Evolutionary conservation across 345 rosid species (phyloP).

Genomic region (Bruguiera parviflora): DNA sequence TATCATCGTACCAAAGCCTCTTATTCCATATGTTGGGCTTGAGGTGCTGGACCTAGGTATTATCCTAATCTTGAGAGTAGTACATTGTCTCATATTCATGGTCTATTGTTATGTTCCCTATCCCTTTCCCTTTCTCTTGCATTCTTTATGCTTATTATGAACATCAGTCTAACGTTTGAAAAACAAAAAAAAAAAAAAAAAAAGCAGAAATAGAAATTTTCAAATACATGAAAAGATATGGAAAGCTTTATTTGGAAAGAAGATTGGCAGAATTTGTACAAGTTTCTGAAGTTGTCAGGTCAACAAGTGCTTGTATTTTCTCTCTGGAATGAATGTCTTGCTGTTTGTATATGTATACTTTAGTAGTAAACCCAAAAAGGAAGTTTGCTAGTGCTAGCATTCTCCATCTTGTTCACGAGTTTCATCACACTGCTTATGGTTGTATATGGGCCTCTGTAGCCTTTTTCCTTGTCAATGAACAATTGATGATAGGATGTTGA

Average conservation of each 20-base stretch:
- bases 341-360: too few relatives aligned
- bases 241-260: background rate
- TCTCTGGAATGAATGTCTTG: background rate
- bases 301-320: background rate
- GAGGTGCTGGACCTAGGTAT: slow-evolving; percentile 85
- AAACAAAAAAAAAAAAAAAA: too few relatives aligned
- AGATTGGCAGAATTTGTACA: background rate
- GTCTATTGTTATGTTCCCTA: background rate
- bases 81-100: too few relatives aligned
- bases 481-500: too few relatives aligned
- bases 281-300: background rate
- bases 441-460: too few relatives aligned
- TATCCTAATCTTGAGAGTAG: slow-evolving; percentile 7
- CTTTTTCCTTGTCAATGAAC: too few relatives aligned
- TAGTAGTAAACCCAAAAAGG: too few relatives aligned
- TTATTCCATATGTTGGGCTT: slow-evolving; percentile 69
- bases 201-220: background rate
- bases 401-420: too few relatives aligned
- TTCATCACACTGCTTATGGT: too few relatives aligned
- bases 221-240: background rate
- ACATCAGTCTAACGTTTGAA: background rate
- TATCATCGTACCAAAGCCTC: slow-evolving; percentile 88
- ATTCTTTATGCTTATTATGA: background rate
- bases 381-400: too few relatives aligned
- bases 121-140: background rate